Evolutionary conservation across 2,329 filamentous ascomycete genomes (phyloP).

Genomic region (Trichoderma pleuroti): DNA sequence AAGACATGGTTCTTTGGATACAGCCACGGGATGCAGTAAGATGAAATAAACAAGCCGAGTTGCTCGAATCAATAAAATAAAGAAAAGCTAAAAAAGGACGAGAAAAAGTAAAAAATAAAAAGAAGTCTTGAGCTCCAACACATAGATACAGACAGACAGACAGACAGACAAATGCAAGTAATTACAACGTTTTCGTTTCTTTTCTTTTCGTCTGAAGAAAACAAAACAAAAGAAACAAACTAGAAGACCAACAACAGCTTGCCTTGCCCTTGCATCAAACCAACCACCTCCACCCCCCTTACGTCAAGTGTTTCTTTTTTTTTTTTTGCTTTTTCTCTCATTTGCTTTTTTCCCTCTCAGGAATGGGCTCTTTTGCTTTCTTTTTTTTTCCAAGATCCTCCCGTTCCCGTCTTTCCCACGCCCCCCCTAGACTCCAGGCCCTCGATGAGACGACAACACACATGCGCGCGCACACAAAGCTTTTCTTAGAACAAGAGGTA

Average conservation of each 20-base stretch:
- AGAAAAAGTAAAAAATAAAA: neutral
- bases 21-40: neutral
- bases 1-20: neutral
- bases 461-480: neutral
- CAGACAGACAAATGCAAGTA: neutral
- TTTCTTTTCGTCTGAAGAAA: neutral
- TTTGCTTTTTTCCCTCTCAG: neutral
- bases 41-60: neutral
- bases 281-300: neutral
- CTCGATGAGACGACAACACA: neutral
- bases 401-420: neutral
- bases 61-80: neutral
- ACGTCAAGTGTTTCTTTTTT: neutral
- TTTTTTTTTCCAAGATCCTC: slow-evolving; percentile 17
- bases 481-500: neutral
- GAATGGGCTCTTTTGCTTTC: neutral
- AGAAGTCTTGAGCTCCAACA: neutral
- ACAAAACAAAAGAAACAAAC: neutral
- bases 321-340: neutral
- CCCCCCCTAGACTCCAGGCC: neutral
- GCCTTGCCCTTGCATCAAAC: neutral
- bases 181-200: slow-evolving; percentile 4
- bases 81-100: neutral
- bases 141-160: neutral
- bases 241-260: neutral